Evolutionary conservation across 768 basidiomycete genomes (phyloP).

Genomic region (Sarcomyxa edulis): DNA sequence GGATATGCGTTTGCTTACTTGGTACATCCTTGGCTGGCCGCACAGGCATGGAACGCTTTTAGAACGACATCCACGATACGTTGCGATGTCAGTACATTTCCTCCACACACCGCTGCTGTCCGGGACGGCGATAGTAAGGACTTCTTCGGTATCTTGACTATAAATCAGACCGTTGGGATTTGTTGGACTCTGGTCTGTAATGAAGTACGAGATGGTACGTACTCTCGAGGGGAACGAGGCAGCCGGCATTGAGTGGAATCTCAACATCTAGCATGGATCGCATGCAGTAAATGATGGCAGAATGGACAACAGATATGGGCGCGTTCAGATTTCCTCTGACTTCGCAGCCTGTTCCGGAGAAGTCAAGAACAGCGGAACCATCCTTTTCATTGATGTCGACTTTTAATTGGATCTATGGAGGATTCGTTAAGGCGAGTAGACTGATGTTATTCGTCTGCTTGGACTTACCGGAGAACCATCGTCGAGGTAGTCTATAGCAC

Average conservation of each 20-base stretch:
- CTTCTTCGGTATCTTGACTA: slow-evolving; percentile 76
- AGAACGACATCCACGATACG: slow-evolving; percentile 93
- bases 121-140: slow-evolving; percentile 77
- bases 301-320: slow-evolving; percentile 82
- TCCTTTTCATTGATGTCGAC: slow-evolving; percentile 71
- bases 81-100: slow-evolving; percentile 88
- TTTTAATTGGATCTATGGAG: slow-evolving; percentile 57
- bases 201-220: slow-evolving; percentile 13
- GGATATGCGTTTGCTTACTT: slow-evolving; percentile 48
- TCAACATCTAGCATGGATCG: slow-evolving; percentile 80
- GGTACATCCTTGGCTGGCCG: slow-evolving; percentile 91
- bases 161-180: slow-evolving; percentile 8
- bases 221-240: slow-evolving; percentile 83
- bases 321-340: slow-evolving; percentile 82
- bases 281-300: slow-evolving; percentile 87
- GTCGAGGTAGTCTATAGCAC: slow-evolving; percentile 79
- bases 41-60: slow-evolving; percentile 87
- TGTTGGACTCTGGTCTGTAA: background rate
- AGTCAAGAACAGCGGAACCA: slow-evolving; percentile 83
- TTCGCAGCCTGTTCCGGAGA: slow-evolving; percentile 78
- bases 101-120: slow-evolving; percentile 89
- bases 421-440: background rate
- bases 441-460: too few relatives aligned
- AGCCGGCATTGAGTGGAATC: slow-evolving; percentile 93
- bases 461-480: slow-evolving; percentile 74